Evolutionary conservation across 2,329 filamentous ascomycete genomes (phyloP), one percentile per base, ranked within the genome.

Genomic region (Purpureocillium takamizusanense): DNA sequence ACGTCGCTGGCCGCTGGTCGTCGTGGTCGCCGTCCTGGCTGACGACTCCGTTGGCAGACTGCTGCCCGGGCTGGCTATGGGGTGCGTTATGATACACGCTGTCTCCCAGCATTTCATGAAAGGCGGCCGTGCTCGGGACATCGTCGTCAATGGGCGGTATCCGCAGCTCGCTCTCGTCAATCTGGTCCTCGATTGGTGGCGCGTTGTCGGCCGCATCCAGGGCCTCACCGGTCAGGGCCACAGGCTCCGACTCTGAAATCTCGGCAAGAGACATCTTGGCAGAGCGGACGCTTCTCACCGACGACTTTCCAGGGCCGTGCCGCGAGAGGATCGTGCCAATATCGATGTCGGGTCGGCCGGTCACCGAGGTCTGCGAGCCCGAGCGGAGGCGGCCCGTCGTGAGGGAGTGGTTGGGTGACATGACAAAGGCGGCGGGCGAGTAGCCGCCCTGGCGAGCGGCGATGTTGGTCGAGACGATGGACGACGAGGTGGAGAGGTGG

Each of bases 401-500:
- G 25, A 83, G 57, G 4, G 81, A 83, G 28, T 76, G 70, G 32
- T 67, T 72, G 1, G 82, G 81, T 31, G 80, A 84, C 61, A 82
- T 78, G 45, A 86, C 63, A 57, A 76, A 84, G 15, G 70, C 81
- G 29, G 67, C 75, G 2, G 81, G 80, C 17, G 81, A 84, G 59
- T 84, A 86, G 23, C 81, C 81, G 21, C 81, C 81, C 54, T 76
- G 72, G 35, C 82, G 70, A 11, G 82, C 81, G 25, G 74, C 69
- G 45, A 61, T 76, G 54, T 85, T 86, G 28, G 79, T 72, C 39
- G 83, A 81, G 37, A 85, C 69, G 43, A 86, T 83, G n/a, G 81
- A 84, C 46, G 66, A 61, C 21, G 67, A 58, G 35, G 66, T 64
- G 17, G 73, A 74, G 25, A 70, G 55, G 43, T 70, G 66, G 21